Base-by-base conservation (phyloP, 768 basidiomycete species). In the Kondoa subrosea region DNA sequence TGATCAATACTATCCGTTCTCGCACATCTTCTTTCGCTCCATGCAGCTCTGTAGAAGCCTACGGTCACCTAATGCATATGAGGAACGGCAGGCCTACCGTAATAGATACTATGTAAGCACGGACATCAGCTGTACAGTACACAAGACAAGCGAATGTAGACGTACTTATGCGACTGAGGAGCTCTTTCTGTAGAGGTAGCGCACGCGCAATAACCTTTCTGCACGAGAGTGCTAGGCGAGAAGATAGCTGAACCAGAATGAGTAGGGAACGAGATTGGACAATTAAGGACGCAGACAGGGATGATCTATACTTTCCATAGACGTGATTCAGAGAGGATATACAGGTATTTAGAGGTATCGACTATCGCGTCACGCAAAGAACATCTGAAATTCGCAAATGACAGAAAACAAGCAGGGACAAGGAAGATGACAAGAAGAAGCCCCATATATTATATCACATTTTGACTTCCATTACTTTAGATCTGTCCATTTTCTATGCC, bases 1-100 rank as follows among this genome's bases (percentile, higher is more conserved):
- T 69, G 15, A 69, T 66, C 57, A 69, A 66, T 34, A 69, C 68
- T 27, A 66, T 14, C 30, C 29, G 66, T n/a, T 27, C 62, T n/a
- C 25, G 16, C 14, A 50, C 33, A 26, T 65, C 64, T 17, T 65
- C 34, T 34, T 65, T 40, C 64, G 64, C 21, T 17, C 64, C 64
- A 50, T 65, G 64, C n/a, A 65, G 21, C 33, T 65, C 64, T 65
- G 64, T n/a, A 34, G 64, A 65, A 25, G 64, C 31, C 14, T 31
- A 32, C n/a, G 16, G 61, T 32, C n/a, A 3, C 29, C 64, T 27
- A 32, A 34, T 16, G 62, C 3, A 33, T 15, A 14, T 30, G 25
- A 26, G 4, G 30, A 64, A 32, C 30, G 29, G 62, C 25, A 27
- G 64, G n/a, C 64, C 21, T 50, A 40, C 64, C 64, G 33, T 65